Conservation (phyloP, 2,329 filamentous ascomycete species). For the Fusarium nematophilum region DNA sequence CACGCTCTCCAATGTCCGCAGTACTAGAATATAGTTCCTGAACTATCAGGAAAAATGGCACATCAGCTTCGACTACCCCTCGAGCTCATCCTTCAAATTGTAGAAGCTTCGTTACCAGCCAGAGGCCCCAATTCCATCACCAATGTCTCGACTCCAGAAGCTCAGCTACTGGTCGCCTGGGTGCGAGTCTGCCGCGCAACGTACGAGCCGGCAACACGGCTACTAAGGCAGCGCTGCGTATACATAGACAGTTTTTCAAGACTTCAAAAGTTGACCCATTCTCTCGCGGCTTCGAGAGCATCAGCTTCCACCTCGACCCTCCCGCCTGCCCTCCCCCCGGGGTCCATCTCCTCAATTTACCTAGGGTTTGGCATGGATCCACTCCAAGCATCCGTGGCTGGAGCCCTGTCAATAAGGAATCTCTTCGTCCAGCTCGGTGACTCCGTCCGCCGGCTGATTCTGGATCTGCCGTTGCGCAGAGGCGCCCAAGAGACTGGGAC, state of each 20-base stretch:
- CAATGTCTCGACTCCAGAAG: constrained; percentile 6
- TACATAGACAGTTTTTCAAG: constrained; percentile 13
- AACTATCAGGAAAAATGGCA: background rate
- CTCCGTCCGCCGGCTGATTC: constrained; percentile 23
- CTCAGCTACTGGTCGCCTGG: constrained; percentile 27
- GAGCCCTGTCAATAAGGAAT: constrained; percentile 3
- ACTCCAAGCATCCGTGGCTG: background rate
- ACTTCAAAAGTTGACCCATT: constrained; percentile 5
- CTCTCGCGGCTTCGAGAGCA: background rate
- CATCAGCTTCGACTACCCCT: constrained; percentile 12
- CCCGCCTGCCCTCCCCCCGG: background rate
- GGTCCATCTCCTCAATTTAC: constrained; percentile 20
- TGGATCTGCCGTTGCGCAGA: constrained; percentile 27
- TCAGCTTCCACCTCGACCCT: background rate
- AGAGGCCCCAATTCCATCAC: constrained; percentile 18
- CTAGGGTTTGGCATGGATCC: constrained; percentile 9
- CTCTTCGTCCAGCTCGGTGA: constrained; percentile 8
- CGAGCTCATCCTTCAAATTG: constrained; percentile 26
- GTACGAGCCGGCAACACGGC: constrained; percentile 8
- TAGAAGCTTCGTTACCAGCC: constrained; percentile 12
- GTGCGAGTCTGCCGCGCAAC: constrained; percentile 25
- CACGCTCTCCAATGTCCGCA: too few species aligned
- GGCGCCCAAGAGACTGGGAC: constrained; percentile 1
- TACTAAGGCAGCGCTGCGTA: constrained; percentile 25
- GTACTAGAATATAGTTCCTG: background rate